Evolutionary conservation across 352 stramenopile species (phyloP).

Genomic region (Globisporangium parvum): DNA sequence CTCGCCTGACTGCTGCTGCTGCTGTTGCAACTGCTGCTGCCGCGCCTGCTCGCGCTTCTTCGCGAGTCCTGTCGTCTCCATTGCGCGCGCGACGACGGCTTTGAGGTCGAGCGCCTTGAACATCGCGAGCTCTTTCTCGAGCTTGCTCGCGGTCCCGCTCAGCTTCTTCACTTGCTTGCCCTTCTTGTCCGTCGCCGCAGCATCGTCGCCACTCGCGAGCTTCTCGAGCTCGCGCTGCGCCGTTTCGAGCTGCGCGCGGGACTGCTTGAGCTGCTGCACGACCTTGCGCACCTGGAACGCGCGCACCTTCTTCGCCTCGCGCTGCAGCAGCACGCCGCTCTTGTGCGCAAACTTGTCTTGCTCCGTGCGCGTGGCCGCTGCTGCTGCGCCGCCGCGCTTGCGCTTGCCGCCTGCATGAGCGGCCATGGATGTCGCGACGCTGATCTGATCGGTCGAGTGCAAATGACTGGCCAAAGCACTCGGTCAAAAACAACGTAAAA

Average conservation of each 20-base stretch:
- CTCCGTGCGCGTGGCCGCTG: conserved; percentile 30
- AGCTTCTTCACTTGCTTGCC: conserved; percentile 42
- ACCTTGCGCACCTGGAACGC: conserved; percentile 57
- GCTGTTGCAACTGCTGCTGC: conserved; percentile 9
- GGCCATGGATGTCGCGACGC: background rate
- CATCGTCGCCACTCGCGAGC: background rate
- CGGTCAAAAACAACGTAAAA: too few species aligned
- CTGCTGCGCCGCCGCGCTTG: conserved; percentile 22
- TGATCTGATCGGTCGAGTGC: background rate
- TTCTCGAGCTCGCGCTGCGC: background rate
- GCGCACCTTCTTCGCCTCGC: conserved; percentile 71
- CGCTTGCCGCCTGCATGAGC: conserved; percentile 30
- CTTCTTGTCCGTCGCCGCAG: conserved; percentile 25
- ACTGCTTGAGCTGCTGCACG: conserved; percentile 72
- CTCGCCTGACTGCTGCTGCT: conserved; percentile 7
- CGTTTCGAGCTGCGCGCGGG: conserved; percentile 26
- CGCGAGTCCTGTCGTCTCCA: conserved; percentile 39
- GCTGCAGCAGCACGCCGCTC: conserved; percentile 57
- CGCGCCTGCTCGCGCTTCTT: conserved; percentile 18
- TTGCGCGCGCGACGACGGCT: conserved; percentile 33
- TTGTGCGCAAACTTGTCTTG: conserved; percentile 73
- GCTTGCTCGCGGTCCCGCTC: conserved; percentile 24
- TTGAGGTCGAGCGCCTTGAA: conserved; percentile 55
- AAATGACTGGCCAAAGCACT: conserved; percentile 3
- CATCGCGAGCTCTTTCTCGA: conserved; percentile 48